Base-by-base conservation (phyloP, 805 yeast species). In the Grigorovia yakushimaensis region DNA sequence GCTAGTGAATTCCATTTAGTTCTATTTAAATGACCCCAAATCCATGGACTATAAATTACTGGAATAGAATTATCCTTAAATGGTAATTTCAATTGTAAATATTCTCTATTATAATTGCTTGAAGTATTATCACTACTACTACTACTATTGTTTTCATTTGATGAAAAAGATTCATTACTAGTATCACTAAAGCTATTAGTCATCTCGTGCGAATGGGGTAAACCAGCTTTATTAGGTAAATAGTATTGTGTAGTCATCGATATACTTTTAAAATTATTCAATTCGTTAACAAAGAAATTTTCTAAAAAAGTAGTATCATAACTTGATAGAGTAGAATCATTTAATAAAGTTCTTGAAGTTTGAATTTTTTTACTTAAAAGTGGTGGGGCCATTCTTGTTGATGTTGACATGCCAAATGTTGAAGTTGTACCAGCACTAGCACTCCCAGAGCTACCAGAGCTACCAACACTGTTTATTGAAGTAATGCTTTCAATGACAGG, bases 1-100 rank as follows among this genome's bases (percentile, higher is more conserved):
- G 58, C 43, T 15, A 64, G 39, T n/a, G 50, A 44, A 35, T 49
- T 53, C 68, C 68, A 64, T 43, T 55, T 60, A 17, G 53, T 56
- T 30, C 53, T 50, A 19, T 60, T 45, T 33, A 62, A 42, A 4
- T 46, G 43, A 37, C 54, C 44, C 65, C 66, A 62, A 11, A 64
- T 33, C 51, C 59, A 53, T 0, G 67, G 66, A 33, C 60, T 56
- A 37, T 51, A 51, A 3, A 61, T 51, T 9, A 56, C 51, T 2
- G 66, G 67, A 2, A 62, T 49, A 4, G 58, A 51, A 44, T 58
- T 49, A 13, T 52, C 51, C 30, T 51, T 47, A 40, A 63, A 57
- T 2, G 67, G 66, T 36, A 63, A 48, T 42, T 45, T 53, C 8
- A 62, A 42, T 43, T 56, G 55, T 13, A 60, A 39, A 33, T 51